phyloP scores from a whole-genome alignment of 306 rosid genomes.

The Mimosa pudica region DNA sequence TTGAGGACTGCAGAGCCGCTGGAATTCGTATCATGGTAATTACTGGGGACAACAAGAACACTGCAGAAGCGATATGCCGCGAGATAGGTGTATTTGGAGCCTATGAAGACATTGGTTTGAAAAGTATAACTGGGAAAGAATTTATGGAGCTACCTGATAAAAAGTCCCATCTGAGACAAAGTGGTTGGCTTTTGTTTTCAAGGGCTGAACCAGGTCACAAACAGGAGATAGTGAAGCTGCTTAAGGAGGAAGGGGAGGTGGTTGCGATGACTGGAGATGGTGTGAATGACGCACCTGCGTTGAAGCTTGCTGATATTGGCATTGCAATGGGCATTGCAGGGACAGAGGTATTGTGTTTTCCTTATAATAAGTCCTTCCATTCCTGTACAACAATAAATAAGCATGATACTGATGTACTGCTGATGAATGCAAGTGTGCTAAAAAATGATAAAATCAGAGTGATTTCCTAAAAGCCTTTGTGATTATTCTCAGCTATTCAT shows the following conservation, averaged over 20 bases:
- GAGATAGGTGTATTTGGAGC: slow-evolving; percentile 76
- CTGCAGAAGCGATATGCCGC: slow-evolving; percentile 93
- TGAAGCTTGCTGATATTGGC: slow-evolving; percentile 96
- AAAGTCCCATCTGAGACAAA: slow-evolving; percentile 61
- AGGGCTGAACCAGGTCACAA: slow-evolving; percentile 97
- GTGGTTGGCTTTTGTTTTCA: slow-evolving; percentile 86
- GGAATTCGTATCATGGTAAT: slow-evolving; percentile 96
- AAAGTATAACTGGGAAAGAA: slow-evolving; percentile 81
- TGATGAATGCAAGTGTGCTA: slow-evolving; percentile 5
- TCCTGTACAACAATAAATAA: background rate
- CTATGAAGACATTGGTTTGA: slow-evolving; percentile 43
- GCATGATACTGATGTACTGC: background rate
- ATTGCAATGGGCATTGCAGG: slow-evolving; percentile 98
- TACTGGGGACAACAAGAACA: slow-evolving; percentile 90
- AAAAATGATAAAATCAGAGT: background rate
- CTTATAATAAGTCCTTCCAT: background rate
- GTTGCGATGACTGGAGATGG: slow-evolving; percentile 97
- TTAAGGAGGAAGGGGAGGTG: slow-evolving; percentile 83
- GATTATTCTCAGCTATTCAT: too few species aligned
- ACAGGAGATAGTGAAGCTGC: slow-evolving; percentile 91
- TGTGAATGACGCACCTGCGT: slow-evolving; percentile 97
- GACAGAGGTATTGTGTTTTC: slow-evolving; percentile 68
- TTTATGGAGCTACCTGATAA: slow-evolving; percentile 62
- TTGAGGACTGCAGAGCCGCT: slow-evolving; percentile 91
- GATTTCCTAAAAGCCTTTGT: too few species aligned